Evolutionary conservation across 1,139 yeast species (phyloP), one percentile per base, ranked within the genome.

Genomic region (Zygosaccharomyces pseudobailii): DNA sequence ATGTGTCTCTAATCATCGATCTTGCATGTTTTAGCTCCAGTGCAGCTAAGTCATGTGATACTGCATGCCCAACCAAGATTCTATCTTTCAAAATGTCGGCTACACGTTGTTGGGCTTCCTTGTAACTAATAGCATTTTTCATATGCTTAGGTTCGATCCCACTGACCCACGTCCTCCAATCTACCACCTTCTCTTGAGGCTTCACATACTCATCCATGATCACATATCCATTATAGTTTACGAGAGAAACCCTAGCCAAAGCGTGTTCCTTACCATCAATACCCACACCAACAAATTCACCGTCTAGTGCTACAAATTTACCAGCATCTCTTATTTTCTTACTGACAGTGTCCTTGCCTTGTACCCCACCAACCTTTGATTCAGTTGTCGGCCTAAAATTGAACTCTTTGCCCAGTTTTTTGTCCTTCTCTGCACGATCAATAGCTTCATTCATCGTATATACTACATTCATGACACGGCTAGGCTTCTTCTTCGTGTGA

Each of bases 111-210:
- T 84, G 95, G 0, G 94, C 95, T 30, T 79, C 78, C 52, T 76
- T 72, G 57, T 86, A 84, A 1, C 78, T 55, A 0, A 84, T 72
- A 0, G 96, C 97, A 39, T 73, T 65, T 32, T 71, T 69, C 85
- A 89, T 80, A 61, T 84, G 79, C 6, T 69, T 66, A 0, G 95
- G 86, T 2, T 82, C 72, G 3, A 90, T 79, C 13, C 97, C 97
- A 64, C 94, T 83, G n/a, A 87, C 95, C 87, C 90, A 82, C 0
- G 97, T 90, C 64, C 97, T 75, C 89, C 94, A 90, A 65, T 89
- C 95, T 0, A 90, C 82, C 2, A 90, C 96, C 46, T 70, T 71
- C 56, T 83, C 89, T 33, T 72, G 69, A 2, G 97, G 97, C 54
- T 72, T 73, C 1, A 90, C 97, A 67, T 74, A 89, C 38, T 75